These are phyloP conservation scores for Moniliophthora roreri DNA, from an alignment of 1,284 basidiomycete genomes.

Conservation along the genomic window DNA sequence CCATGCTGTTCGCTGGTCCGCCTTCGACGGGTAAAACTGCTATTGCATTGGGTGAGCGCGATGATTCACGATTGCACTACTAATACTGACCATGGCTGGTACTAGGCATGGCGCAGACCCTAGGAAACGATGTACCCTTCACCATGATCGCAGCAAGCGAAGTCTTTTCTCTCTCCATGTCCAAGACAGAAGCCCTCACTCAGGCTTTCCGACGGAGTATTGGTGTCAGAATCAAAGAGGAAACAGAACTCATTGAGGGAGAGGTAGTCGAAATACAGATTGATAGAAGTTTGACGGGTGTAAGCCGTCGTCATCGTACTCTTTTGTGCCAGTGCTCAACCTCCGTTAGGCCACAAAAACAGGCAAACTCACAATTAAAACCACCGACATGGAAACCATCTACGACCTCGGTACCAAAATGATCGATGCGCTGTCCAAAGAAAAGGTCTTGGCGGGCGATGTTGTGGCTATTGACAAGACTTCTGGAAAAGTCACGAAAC, in stretches of 20 bases:
- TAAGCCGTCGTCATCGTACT: conserved; percentile 42
- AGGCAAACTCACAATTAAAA: conserved; percentile 96
- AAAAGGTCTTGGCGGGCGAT: conserved; percentile 96
- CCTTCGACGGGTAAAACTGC: conserved; percentile 97
- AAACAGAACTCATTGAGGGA: conserved; percentile 96
- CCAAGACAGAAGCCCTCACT: conserved; percentile 96
- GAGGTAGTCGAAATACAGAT: conserved; percentile 99
- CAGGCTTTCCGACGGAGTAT: conserved; percentile 96
- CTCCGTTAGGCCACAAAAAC: conserved; percentile 90
- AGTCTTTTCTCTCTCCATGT: conserved; percentile 97
- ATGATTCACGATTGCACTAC: neutral
- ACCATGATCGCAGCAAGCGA: conserved; percentile 97
- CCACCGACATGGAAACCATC: conserved; percentile 99
- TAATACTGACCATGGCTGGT: no score
- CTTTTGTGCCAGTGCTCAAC: neutral
- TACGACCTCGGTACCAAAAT: conserved; percentile 99
- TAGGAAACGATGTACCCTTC: conserved; percentile 94
- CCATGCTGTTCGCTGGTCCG: conserved; percentile 95
- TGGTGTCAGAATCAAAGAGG: conserved; percentile 96
- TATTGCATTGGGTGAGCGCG: conserved; percentile 82
- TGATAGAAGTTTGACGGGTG: conserved; percentile 94
- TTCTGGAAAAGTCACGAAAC: conserved; percentile 95
- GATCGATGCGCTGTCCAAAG: conserved; percentile 96
- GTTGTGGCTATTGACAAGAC: conserved; percentile 97
- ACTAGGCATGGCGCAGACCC: conserved; percentile 92